These are phyloP conservation scores for Glycine latifolia DNA, from an alignment of 306 rosid genomes.

Conservation along the genomic window DNA sequence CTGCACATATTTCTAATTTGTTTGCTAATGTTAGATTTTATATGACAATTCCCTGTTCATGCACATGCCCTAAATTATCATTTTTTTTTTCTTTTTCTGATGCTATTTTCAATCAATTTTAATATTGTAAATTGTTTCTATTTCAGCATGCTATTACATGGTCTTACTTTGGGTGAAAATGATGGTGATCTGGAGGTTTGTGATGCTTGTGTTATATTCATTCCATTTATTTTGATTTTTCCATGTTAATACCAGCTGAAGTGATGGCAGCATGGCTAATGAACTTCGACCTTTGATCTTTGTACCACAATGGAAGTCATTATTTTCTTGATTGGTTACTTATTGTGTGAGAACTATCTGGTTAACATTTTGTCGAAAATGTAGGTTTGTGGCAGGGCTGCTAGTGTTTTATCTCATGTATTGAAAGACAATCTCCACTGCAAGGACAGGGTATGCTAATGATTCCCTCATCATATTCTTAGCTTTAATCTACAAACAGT, in stretches of 20 bases:
- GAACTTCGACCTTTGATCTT: not conserved
- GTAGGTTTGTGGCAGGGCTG: constrained; percentile 92
- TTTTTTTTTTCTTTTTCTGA: constrained; percentile 27
- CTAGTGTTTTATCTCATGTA: constrained; percentile 83
- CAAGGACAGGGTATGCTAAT: constrained; percentile 82
- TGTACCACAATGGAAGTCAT: not conserved
- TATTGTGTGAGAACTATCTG: constrained; percentile 1
- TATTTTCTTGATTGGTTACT: not conserved
- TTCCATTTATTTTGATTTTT: not conserved
- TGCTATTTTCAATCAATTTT: constrained; percentile 29
- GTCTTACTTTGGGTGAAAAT: constrained; percentile 81
- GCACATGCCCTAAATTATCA: constrained; percentile 6
- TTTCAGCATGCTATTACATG: constrained; percentile 83
- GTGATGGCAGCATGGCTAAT: constrained; percentile 19
- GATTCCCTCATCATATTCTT: constrained; percentile 19
- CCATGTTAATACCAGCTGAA: constrained; percentile 10
- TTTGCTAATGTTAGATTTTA: not conserved
- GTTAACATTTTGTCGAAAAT: constrained; percentile 39
- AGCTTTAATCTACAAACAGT: not conserved
- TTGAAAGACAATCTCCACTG: constrained; percentile 75
- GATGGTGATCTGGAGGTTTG: constrained; percentile 87
- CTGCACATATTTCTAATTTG: constrained; percentile 4
- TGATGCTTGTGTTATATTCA: constrained; percentile 19
- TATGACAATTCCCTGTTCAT: constrained; percentile 26
- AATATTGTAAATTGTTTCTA: constrained; percentile 41